phyloP scores from a whole-genome alignment of 768 basidiomycete species.

The Trametes sanguinea region DNA sequence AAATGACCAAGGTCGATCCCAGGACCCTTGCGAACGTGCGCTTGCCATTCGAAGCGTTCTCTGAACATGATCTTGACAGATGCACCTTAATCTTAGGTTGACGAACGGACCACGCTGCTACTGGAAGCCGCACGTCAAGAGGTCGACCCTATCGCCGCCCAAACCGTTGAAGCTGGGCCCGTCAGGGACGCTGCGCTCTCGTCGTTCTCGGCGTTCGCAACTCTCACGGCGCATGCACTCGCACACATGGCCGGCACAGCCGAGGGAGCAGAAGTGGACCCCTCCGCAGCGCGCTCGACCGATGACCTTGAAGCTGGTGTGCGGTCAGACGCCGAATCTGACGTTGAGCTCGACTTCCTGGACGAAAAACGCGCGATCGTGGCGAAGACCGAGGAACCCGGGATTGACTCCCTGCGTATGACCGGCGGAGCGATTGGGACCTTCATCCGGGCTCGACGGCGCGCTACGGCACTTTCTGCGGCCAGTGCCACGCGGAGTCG shows the following conservation, averaged over 20 bases:
- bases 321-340: conserved; percentile 5
- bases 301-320: conserved; percentile 19
- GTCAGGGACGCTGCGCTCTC: conserved; percentile 24
- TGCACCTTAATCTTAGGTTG: conserved; percentile 49
- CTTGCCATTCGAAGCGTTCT: not conserved
- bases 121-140: conserved; percentile 75
- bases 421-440: conserved; percentile 87
- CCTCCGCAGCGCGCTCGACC: conserved; percentile 3
- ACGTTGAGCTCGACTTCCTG: conserved; percentile 20
- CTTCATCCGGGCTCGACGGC: conserved; percentile 63
- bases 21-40: conserved; percentile 51
- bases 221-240: conserved; percentile 3
- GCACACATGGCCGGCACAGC: not conserved
- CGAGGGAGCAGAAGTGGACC: not conserved
- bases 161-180: conserved; percentile 22
- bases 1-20: conserved; percentile 93
- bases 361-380: conserved; percentile 29
- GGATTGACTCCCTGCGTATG: conserved; percentile 85
- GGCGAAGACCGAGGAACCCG: conserved; percentile 70
- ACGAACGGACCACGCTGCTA: conserved; percentile 82
- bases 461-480: conserved; percentile 26
- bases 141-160: conserved; percentile 26
- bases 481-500: conserved; percentile 21
- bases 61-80: not conserved
- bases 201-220: conserved; percentile 25